Percentiles rank a stretch among this genome's conserved stretches.
Conservation (phyloP, 352 stramenopile species). For the Phytopythium vexans region DNA sequence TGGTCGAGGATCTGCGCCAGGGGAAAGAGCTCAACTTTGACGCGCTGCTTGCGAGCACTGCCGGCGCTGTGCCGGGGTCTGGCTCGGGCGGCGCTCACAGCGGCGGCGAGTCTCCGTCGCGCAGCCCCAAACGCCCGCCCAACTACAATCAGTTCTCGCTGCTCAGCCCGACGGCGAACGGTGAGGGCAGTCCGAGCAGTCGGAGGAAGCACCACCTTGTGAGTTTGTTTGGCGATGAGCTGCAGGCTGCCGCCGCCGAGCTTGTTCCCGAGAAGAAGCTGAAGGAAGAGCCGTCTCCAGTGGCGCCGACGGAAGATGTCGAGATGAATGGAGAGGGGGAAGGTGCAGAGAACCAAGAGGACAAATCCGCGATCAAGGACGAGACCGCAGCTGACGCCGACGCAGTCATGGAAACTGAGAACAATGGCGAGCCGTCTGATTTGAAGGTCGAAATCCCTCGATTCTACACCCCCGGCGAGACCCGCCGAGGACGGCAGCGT, state of each 20-base stretch:
- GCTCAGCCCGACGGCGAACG: slow-evolving; percentile 16
- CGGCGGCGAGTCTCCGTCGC: slow-evolving; percentile 46
- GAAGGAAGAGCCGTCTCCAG: slow-evolving; percentile 1
- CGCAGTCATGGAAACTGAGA: slow-evolving; percentile 11
- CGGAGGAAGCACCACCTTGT: slow-evolving; percentile 64
- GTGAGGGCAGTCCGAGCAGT: slow-evolving; percentile 32
- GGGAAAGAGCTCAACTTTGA: slow-evolving; percentile 64
- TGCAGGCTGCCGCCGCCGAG: slow-evolving; percentile 32
- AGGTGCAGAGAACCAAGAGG: slow-evolving; percentile 9
- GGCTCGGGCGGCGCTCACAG: slow-evolving; percentile 8
- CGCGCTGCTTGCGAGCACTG: slow-evolving; percentile 20
- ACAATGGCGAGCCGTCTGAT: slow-evolving; percentile 6
- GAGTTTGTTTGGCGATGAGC: slow-evolving; percentile 75
- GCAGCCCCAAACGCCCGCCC: slow-evolving; percentile 76
- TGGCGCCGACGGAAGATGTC: slow-evolving; percentile 29
- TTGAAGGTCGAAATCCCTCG: slow-evolving; percentile 46
- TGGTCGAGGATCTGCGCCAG: slow-evolving; percentile 75
- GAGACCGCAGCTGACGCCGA: slow-evolving; percentile 24
- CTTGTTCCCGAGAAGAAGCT: slow-evolving; percentile 11
- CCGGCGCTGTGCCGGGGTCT: slow-evolving; percentile 4
- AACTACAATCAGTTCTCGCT: slow-evolving; percentile 73
- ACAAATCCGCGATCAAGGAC: neutral
- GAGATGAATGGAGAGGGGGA: slow-evolving; percentile 22
- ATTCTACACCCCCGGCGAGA: slow-evolving; percentile 72
- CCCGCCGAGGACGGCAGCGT: slow-evolving; percentile 50